Conservation (phyloP, 2,329 filamentous ascomycete genomes). For the Botrytis paeoniae region DNA sequence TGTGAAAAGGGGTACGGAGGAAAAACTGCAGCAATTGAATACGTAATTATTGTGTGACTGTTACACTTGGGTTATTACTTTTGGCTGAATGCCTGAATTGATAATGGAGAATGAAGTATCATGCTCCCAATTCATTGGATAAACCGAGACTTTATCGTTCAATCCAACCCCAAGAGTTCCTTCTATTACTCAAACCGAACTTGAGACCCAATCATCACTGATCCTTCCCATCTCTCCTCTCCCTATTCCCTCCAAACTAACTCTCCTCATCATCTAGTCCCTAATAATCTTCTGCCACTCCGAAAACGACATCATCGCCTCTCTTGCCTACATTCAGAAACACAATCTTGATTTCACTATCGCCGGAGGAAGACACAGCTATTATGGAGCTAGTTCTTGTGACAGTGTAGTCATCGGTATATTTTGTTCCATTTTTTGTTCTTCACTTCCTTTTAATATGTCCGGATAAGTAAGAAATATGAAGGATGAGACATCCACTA, state of each 20-base stretch:
- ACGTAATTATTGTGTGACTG: not conserved
- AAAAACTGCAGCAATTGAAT: accelerated
- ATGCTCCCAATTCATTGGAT: not conserved
- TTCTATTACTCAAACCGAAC: not conserved
- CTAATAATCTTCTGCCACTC: not conserved
- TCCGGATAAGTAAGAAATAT: not conserved
- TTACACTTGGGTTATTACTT: not conserved
- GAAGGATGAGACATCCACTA: accelerated
- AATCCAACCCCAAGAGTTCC: not conserved
- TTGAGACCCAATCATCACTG: not conserved
- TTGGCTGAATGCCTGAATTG: not conserved
- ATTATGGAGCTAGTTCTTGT: not conserved
- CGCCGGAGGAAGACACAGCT: not conserved
- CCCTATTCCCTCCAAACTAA: not conserved
- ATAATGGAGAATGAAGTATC: not conserved
- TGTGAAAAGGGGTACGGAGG: not conserved
- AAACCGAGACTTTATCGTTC: accelerated
- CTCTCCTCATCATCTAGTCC: not conserved
- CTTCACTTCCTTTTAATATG: accelerated
- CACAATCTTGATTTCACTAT: not conserved
- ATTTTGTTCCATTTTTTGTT: not conserved
- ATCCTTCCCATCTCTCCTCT: not conserved
- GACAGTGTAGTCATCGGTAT: not conserved
- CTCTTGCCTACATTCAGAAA: not conserved
- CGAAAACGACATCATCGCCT: not conserved